Conservation (phyloP, 176 grass and related monocot species). For the Aechmea fasciata region DNA sequence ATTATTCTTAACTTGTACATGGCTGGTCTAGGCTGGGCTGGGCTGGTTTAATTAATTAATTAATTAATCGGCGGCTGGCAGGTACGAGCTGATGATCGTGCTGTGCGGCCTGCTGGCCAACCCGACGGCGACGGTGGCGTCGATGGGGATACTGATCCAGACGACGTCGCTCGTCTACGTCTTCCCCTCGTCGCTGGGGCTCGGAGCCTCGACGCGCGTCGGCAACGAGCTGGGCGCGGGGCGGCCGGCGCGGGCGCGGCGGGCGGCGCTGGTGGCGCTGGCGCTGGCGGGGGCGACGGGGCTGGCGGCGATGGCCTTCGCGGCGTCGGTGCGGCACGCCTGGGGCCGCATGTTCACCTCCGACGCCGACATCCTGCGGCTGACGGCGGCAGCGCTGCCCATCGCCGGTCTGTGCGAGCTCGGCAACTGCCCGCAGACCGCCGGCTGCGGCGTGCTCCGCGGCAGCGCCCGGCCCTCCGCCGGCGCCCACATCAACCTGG, state of each 20-base stretch:
- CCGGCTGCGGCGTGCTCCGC: slow-evolving; percentile 78
- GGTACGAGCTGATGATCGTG: slow-evolving; percentile 96
- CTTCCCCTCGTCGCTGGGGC: slow-evolving; percentile 73
- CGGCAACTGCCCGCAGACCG: slow-evolving; percentile 91
- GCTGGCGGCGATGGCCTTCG: slow-evolving; percentile 49
- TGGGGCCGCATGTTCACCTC: slow-evolving; percentile 84
- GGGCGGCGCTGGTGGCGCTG: slow-evolving; percentile 40
- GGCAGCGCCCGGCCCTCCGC: slow-evolving; percentile 63
- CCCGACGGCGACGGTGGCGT: slow-evolving; percentile 71
- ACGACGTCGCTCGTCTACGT: slow-evolving; percentile 90
- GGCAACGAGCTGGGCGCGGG: slow-evolving; percentile 71
- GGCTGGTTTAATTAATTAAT: too few species aligned
- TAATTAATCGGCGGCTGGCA: too few species aligned
- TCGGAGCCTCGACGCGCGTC: slow-evolving; percentile 76
- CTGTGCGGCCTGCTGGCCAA: slow-evolving; percentile 72
- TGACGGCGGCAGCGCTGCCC: slow-evolving; percentile 73
- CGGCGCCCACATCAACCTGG: slow-evolving; percentile 82
- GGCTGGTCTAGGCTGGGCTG: too few species aligned
- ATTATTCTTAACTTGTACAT: too few species aligned
- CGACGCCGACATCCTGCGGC: slow-evolving; percentile 49
- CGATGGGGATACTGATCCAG: slow-evolving; percentile 98
- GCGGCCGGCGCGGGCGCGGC: slow-evolving; percentile 39
- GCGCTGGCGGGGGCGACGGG: slow-evolving; percentile 41
- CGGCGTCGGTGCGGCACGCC: slow-evolving; percentile 45
- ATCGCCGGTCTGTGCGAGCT: slow-evolving; percentile 94